A percentile compares a stretch with the other conserved stretches of the same genome.
Conservation (phyloP, 2,329 filamentous ascomycete species). For the Blastomyces gilchristii region DNA sequence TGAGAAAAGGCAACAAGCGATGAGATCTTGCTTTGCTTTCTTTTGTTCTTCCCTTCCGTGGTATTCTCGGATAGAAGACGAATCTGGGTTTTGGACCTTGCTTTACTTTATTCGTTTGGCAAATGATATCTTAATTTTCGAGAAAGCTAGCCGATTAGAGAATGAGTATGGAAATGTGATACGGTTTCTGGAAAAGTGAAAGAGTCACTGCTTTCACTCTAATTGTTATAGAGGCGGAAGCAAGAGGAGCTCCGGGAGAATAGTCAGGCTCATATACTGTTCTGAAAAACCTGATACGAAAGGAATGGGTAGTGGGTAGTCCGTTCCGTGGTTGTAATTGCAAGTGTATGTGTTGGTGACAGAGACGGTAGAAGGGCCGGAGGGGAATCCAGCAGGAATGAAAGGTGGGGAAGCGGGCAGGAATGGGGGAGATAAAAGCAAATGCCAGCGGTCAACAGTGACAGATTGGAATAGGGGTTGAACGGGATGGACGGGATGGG, state of each 20-base stretch:
- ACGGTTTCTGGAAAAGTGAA: neutral
- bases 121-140: neutral
- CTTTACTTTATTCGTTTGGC: neutral
- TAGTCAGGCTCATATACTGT: too few species aligned
- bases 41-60: neutral
- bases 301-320: neutral
- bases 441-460: too few species aligned
- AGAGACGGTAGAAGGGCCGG: too few species aligned
- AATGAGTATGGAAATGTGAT: neutral
- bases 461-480: neutral
- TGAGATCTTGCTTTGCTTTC: neutral
- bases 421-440: neutral
- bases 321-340: too few species aligned
- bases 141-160: neutral
- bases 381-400: too few species aligned
- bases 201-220: neutral
- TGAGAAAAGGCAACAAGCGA: neutral
- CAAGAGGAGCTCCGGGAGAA: neutral
- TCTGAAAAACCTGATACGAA: too few species aligned
- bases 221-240: neutral
- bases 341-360: too few species aligned
- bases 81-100: neutral
- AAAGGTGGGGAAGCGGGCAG: neutral
- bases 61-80: neutral
- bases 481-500: neutral